Percentiles rank a stretch among this genome's conserved stretches.
Conservation (phyloP, 345 rosid genomes). For the Odontarrhena argentea region DNA sequence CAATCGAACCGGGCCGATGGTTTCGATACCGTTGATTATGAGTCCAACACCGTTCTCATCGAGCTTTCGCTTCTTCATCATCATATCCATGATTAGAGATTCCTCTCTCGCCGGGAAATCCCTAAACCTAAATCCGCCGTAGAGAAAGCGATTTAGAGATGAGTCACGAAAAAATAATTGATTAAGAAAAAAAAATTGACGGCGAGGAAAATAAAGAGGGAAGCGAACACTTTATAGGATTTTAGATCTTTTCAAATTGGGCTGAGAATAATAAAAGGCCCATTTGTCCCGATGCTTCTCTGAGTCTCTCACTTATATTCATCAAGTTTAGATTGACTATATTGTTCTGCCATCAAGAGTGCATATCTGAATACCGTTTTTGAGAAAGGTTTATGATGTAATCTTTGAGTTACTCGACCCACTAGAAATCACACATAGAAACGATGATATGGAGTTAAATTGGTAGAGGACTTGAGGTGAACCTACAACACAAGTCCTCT, state of each 20-base stretch:
- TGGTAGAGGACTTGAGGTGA: background rate
- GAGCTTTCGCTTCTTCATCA: slow-evolving; percentile 59
- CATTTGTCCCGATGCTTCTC: background rate
- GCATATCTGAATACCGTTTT: background rate
- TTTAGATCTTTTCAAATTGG: background rate
- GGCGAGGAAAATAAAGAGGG: background rate
- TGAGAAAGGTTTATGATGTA: background rate
- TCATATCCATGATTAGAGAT: slow-evolving; percentile 42
- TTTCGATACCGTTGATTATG: slow-evolving; percentile 9
- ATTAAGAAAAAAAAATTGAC: background rate
- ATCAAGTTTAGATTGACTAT: no score
- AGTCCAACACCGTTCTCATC: slow-evolving; percentile 55
- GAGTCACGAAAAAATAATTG: background rate
- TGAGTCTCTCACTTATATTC: no score
- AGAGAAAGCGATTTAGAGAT: background rate
- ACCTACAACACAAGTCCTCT: background rate
- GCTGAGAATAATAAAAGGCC: background rate
- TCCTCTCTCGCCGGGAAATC: slow-evolving; percentile 25
- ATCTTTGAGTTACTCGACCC: background rate
- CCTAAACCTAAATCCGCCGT: slow-evolving; percentile 39
- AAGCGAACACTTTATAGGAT: background rate
- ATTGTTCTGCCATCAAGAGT: no score
- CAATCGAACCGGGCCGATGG: slow-evolving; percentile 36
- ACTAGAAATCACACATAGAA: background rate
- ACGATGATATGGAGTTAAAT: no score